Conservation (phyloP, 2,329 filamentous ascomycete species). For the Trichoderma sp. region DNA sequence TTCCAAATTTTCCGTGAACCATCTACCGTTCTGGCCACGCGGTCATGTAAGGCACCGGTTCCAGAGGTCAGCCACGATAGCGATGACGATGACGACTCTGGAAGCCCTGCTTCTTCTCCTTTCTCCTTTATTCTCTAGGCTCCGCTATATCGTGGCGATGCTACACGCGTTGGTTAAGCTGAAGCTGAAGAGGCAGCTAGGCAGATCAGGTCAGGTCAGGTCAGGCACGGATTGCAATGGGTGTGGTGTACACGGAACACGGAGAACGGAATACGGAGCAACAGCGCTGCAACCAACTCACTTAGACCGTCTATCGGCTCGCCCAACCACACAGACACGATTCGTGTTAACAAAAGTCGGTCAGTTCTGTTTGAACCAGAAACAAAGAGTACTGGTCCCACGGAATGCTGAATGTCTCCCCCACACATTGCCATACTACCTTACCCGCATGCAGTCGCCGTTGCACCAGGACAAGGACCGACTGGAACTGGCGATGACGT, state of each 20-base stretch:
- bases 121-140: neutral
- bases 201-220: conserved; percentile 11
- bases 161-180: neutral
- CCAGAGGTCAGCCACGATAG: conserved; percentile 25
- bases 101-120: conserved; percentile 3
- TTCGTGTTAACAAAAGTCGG: neutral
- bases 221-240: neutral
- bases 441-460: neutral
- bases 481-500: conserved; percentile 4
- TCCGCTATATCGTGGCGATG: conserved; percentile 6
- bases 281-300: neutral
- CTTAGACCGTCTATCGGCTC: neutral
- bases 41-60: conserved; percentile 34
- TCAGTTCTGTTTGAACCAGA: neutral
- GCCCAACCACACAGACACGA: neutral
- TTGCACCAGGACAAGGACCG: conserved; percentile 1
- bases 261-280: conserved; percentile 2
- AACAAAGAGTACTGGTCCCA: neutral
- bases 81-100: conserved; percentile 21
- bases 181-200: neutral
- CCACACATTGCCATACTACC: neutral
- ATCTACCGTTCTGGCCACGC: conserved; percentile 29
- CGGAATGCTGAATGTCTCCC: neutral
- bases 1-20: conserved; percentile 22
- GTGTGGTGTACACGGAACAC: conserved; percentile 6